phyloP scores from a whole-genome alignment of 2,329 filamentous ascomycete species.

The Clonostachys chloroleuca region DNA sequence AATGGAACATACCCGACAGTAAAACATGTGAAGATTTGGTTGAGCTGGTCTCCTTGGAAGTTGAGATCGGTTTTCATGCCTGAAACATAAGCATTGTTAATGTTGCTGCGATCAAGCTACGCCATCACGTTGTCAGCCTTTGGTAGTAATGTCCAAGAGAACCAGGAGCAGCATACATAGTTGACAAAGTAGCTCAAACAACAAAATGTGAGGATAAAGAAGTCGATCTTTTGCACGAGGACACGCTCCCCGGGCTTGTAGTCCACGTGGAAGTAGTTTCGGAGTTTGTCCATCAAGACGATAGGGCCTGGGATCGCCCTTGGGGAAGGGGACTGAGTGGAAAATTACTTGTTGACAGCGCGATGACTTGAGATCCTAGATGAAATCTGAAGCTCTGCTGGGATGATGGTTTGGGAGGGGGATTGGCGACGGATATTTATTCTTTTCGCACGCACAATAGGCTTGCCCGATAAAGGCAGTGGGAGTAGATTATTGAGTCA shows the following conservation, averaged over 20 bases:
- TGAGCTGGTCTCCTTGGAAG: slow-evolving; percentile 48
- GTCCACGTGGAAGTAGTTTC: slow-evolving; percentile 22
- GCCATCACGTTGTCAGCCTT: neutral
- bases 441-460: no score
- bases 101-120: neutral
- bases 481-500: no score
- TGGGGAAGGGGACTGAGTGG: no score
- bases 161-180: slow-evolving; percentile 30
- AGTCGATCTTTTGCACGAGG: slow-evolving; percentile 54
- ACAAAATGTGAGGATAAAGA: slow-evolving; percentile 61
- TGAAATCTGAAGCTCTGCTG: neutral
- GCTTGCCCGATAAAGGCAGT: no score
- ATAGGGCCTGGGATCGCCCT: no score
- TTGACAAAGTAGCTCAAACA: slow-evolving; percentile 54
- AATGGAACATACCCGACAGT: slow-evolving; percentile 53
- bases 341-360: no score
- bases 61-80: slow-evolving; percentile 27
- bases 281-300: no score
- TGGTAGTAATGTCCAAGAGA: slow-evolving; percentile 1
- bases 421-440: neutral
- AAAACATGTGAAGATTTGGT: slow-evolving; percentile 47
- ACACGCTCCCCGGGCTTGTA: slow-evolving; percentile 32
- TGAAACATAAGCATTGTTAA: slow-evolving; percentile 20
- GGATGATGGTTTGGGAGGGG: neutral
- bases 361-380: neutral